A percentile compares a stretch with the other conserved stretches of the same genome.
phyloP scores from a whole-genome alignment of 305 asterid species.

The Solanum hybrid region DNA sequence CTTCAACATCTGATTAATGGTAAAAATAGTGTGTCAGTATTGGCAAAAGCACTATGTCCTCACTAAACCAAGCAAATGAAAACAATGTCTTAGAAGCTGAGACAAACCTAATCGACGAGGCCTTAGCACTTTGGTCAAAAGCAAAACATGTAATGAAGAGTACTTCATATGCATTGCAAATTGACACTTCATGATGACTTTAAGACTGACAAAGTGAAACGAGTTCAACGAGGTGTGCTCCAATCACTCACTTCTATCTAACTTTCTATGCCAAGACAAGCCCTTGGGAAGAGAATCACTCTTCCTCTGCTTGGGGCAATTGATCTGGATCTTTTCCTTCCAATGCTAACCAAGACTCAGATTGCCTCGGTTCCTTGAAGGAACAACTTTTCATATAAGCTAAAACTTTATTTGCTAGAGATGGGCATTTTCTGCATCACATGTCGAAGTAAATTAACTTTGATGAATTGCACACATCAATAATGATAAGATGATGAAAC shows the following conservation, averaged over 20 bases:
- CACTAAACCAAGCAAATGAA: neutral
- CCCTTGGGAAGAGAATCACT: neutral
- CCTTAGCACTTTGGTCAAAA: neutral
- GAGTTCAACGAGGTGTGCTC: neutral
- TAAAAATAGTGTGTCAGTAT: neutral
- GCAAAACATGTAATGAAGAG: neutral
- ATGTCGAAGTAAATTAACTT: neutral
- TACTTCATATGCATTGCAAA: neutral
- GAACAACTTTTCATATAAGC: neutral
- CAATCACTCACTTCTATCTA: constrained; percentile 1
- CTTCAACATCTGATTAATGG: neutral
- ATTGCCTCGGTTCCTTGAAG: neutral
- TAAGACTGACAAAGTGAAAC: neutral
- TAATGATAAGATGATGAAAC: neutral
- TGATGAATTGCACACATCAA: neutral
- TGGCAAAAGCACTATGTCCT: neutral
- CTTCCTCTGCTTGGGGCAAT: neutral
- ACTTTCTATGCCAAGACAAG: neutral
- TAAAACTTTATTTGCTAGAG: neutral
- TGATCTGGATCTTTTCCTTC: neutral
- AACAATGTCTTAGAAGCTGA: neutral
- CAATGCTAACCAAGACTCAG: neutral
- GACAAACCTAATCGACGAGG: neutral
- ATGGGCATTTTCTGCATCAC: neutral
- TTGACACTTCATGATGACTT: neutral